Base-by-base conservation (phyloP, 352 stramenopile genomes). In the Phytopythium delawarense region DNA sequence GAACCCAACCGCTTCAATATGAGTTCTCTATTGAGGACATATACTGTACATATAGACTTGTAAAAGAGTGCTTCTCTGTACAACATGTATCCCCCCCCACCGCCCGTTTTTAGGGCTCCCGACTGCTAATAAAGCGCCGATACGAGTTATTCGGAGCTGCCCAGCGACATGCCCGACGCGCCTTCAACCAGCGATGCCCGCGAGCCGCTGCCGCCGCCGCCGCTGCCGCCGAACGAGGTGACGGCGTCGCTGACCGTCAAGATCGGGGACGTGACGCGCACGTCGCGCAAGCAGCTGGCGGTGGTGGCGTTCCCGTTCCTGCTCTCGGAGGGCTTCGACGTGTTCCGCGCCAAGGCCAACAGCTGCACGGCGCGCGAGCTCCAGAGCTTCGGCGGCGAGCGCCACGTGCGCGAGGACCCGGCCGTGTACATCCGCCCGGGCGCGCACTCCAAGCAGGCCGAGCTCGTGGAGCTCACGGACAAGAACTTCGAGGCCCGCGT, bases 391-490 rank as follows among this genome's bases (percentile, higher is more conserved):
- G 60, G 58, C 5, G 66, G 67, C 21, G 77, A 88, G 34, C 60
- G 54, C n/a, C 73, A 87, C 50, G 70, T 91, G 55, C 77, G 80
- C 34, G 78, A 85, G 40, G 82, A 93, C 59, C 37, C 42, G 23
- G 79, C 80, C 18, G 72, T 93, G n/a, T 93, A 93, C 74, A 91
- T 93, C 65, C 75, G 75, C 4, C 84, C 84, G 8, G 79, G 79
- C 4, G 77, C 82, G 48, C 82, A 91, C 67, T 91, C 84, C 32
- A 93, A 91, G 62, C 84, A 93, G 65, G 74, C 80, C n/a, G 84
- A 91, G 61, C 75, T 91, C 52, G 82, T 93, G 57, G 67, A 86
- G 57, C 74, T 93, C 62, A 78, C 69, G 12, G 61, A 76, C 28
- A 63, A 52, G 34, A 93, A 91, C 65, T 93, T 93, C 62, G 78